phyloP scores from a whole-genome alignment of 257 asterid species.

The Voacanga thouarsii region DNA sequence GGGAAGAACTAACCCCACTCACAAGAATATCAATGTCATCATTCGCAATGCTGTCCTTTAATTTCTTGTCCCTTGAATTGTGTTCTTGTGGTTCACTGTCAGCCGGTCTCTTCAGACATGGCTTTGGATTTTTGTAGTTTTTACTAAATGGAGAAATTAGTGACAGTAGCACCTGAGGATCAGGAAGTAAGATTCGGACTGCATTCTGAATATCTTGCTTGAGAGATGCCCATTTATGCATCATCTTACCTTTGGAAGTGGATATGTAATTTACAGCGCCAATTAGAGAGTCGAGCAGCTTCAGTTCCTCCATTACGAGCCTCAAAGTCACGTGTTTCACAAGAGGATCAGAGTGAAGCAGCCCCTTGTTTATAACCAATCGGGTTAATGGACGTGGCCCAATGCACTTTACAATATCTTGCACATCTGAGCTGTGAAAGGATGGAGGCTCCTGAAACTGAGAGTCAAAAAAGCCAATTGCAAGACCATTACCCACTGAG shows the following conservation, averaged over 20 bases:
- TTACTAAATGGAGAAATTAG: slow-evolving; percentile 63
- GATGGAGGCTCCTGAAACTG: slow-evolving; percentile 36
- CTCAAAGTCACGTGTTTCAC: slow-evolving; percentile 81
- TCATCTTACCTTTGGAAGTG: slow-evolving; percentile 32
- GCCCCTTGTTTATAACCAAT: slow-evolving; percentile 65
- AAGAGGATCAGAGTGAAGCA: slow-evolving; percentile 65
- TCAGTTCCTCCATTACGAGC: slow-evolving; percentile 67
- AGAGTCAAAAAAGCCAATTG: slow-evolving; percentile 38
- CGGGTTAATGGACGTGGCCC: slow-evolving; percentile 63
- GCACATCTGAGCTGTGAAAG: slow-evolving; percentile 47
- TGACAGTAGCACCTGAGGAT: slow-evolving; percentile 73
- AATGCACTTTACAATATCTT: slow-evolving; percentile 65
- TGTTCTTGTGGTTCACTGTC: slow-evolving; percentile 40
- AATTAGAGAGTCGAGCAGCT: slow-evolving; percentile 62
- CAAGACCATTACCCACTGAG: slow-evolving; percentile 59
- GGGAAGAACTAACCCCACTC: slow-evolving; percentile 54
- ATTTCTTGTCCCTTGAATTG: slow-evolving; percentile 43
- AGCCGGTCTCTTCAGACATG: slow-evolving; percentile 57
- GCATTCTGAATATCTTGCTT: slow-evolving; percentile 57
- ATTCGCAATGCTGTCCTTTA: slow-evolving; percentile 41
- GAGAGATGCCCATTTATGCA: slow-evolving; percentile 44
- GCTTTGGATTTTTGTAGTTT: slow-evolving; percentile 42
- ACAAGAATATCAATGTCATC: slow-evolving; percentile 63
- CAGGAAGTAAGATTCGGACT: slow-evolving; percentile 64
- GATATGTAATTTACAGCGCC: slow-evolving; percentile 36